Evolutionary conservation across 768 basidiomycete species (phyloP), one percentile per base, ranked within the genome.

Genomic region (Pleurotus eryngii): DNA sequence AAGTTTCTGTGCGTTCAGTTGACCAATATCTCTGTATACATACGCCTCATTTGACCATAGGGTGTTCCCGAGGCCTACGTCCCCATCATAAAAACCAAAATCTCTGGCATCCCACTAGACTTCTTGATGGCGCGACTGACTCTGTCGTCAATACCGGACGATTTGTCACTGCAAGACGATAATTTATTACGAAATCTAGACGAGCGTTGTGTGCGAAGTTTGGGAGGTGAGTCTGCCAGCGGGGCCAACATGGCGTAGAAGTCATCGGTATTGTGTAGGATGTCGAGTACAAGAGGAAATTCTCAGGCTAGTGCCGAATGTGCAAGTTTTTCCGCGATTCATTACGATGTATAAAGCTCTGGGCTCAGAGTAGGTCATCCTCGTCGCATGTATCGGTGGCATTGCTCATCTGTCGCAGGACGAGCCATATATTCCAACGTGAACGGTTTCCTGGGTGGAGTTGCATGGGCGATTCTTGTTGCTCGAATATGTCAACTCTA

Each of bases 401-500:
- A 56, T 59, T 37, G 55, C 56, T 42, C 27, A 42, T 38, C 38
- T 45, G 45, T 27, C 24, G 43, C 66, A 98, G 95, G 87, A 64
- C 82, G 95, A 74, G 97, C 95, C 22, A 96, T 99, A 59, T 98
- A 98, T 72, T 96, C 95, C 0, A 99, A 99, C 70, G 93, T 98
- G 9, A 94, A 94, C 64, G 97, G 96, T 17, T 99, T 98, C 71
- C 82, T 96, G 30, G 97, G 97, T 57, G 97, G 97, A 66, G 96
- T 98, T 1, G 96, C 95, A 26, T 99, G 97, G 97, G 92, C 96
- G 3, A 90, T 98, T 79, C 84, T 98, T 40, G 95, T 98, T n/a
- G 97, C 97, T 50, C 87, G 97, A 71, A 95, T 98, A 81, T 99
- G 97, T 75, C 97, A 99, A 67, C 74, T 99, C 55, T 99, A 98